Base-by-base conservation (phyloP, 768 basidiomycete genomes). In the Rhizopogon roseolus region DNA sequence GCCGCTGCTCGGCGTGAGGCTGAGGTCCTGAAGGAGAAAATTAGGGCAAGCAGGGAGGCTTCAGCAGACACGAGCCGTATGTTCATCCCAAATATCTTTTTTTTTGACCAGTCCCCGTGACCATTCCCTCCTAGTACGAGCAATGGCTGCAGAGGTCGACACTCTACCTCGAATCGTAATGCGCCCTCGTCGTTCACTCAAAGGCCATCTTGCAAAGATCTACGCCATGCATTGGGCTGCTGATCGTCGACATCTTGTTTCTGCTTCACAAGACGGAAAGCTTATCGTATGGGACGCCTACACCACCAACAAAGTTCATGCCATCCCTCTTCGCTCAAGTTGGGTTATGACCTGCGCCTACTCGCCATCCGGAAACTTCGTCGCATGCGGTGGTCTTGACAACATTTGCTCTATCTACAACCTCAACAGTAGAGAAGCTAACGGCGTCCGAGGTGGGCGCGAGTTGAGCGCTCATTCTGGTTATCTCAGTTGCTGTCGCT, bases 281-380 rank as follows among this genome's bases (percentile, higher is more conserved):
- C 83, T 99, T 55, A 98, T 99, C 67, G 96, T 99, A 51, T 99
- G 96, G 96, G 96, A 99, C 72, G 96, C 96, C 49, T 98, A 98
- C 73, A 98, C 96, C n/a, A 97, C 95, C 54, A 99, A 99, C 82
- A 99, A 99, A 78, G 96, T 99, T 56, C 97, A 99, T 67, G 96
- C 96, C 62, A 99, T 99, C 69, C 96, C 96, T 49, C 78, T 99
- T 44, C 87, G 96, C 50, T 97, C 94, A 43, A 93, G 91, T 66
- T 99, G 96, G 96, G 96, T 99, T 74, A 99, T 99, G 96, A 99
- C 96, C 49, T 99, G 96, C 69, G 96, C 96, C 49, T 98, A 98
- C 73, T 88, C 97, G 19, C 96, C 97, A 5, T 92, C 91, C 16
- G 96, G 97, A 48, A 95, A 91, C 71, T 97, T 90, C 60, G 97